Conservation (phyloP, 1,284 basidiomycete species). For the Ceratorhiza oryzae-sativae region DNA sequence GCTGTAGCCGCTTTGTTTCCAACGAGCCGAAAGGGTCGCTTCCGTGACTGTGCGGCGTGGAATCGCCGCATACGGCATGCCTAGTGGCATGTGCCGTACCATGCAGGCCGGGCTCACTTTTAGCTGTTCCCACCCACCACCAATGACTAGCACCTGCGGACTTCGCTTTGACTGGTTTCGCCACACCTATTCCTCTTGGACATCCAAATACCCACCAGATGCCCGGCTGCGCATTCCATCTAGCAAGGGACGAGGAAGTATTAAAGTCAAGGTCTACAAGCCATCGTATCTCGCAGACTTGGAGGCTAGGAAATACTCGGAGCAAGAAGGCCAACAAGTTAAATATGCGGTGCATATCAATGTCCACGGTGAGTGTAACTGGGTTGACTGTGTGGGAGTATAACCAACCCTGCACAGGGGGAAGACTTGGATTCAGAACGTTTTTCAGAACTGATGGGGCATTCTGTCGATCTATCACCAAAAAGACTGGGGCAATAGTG, state of each 20-base stretch:
- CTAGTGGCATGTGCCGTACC: too few relatives aligned
- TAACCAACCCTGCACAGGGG: constrained; percentile 10
- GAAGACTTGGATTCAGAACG: neutral
- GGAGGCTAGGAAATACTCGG: neutral
- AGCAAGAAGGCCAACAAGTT: neutral
- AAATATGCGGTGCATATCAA: constrained; percentile 38
- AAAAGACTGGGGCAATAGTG: constrained; percentile 19
- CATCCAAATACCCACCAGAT: constrained; percentile 7
- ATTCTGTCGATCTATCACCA: constrained; percentile 19
- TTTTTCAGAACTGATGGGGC: constrained; percentile 1
- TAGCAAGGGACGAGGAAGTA: neutral
- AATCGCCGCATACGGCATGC: too few relatives aligned
- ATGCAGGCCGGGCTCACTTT: neutral
- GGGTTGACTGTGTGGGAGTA: neutral
- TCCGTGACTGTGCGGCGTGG: too few relatives aligned
- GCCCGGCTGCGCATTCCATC: neutral
- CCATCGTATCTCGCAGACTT: neutral
- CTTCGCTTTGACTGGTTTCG: neutral
- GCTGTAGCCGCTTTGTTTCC: too few relatives aligned
- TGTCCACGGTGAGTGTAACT: constrained; percentile 7
- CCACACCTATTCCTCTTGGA: neutral
- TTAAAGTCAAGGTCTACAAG: constrained; percentile 10
- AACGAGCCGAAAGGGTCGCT: too few relatives aligned
- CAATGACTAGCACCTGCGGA: neutral
- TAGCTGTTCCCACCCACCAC: neutral